phyloP scores from a whole-genome alignment of 208 protist genomes.

The Lotmaria passim region DNA sequence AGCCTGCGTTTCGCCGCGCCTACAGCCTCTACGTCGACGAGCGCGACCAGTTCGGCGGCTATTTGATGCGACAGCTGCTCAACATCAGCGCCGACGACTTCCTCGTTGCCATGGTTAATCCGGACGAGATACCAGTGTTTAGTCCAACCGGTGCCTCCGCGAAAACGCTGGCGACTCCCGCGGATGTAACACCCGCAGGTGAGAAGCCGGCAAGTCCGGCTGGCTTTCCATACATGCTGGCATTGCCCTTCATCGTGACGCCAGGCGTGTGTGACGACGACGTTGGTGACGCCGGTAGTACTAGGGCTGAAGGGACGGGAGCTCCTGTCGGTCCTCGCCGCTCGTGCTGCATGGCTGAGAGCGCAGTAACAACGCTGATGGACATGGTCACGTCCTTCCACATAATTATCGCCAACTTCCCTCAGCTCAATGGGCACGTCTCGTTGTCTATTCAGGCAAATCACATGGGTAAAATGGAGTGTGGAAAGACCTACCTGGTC shows the following conservation, averaged over 20 bases:
- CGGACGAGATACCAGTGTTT: constrained; percentile 24
- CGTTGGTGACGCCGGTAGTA: neutral
- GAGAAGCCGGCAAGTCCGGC: neutral
- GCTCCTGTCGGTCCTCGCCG: neutral
- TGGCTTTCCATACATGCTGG: constrained; percentile 29
- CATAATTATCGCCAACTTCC: constrained; percentile 44
- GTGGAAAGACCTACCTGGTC: constrained; percentile 32
- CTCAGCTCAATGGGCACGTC: constrained; percentile 38
- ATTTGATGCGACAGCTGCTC: constrained; percentile 30
- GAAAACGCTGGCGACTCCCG: neutral
- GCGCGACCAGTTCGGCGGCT: constrained; percentile 39
- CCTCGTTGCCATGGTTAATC: neutral
- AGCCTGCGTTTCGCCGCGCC: constrained; percentile 18
- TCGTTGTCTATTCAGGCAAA: constrained; percentile 58
- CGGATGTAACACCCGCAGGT: neutral
- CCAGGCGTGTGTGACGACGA: constrained; percentile 22
- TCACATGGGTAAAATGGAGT: constrained; percentile 23
- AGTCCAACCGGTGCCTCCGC: constrained; percentile 19
- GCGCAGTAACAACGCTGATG: constrained; percentile 23
- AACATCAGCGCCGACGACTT: constrained; percentile 36
- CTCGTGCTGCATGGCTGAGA: constrained; percentile 14
- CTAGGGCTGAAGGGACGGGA: too few relatives aligned
- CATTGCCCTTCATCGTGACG: constrained; percentile 34
- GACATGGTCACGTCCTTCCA: constrained; percentile 68
- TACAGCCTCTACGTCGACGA: constrained; percentile 36